A percentile compares a stretch with the other conserved stretches of the same genome.
Conservation (phyloP, 352 stramenopile species). For the Pythium volutum region DNA sequence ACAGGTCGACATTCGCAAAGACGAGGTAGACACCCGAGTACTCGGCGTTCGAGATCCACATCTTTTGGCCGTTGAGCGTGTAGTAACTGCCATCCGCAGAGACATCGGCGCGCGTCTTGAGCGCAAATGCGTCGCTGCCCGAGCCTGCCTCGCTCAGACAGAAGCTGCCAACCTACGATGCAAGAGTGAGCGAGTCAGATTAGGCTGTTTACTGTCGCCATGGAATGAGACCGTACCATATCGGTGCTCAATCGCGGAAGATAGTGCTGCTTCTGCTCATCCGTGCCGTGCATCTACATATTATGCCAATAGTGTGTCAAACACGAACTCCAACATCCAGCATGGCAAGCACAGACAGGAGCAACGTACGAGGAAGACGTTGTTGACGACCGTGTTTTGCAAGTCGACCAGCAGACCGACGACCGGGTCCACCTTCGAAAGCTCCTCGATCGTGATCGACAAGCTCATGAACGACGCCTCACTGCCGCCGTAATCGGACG, state of each 20-base stretch:
- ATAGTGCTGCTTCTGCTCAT: slow-evolving; percentile 88
- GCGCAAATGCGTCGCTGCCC: slow-evolving; percentile 95
- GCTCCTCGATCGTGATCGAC: slow-evolving; percentile 95
- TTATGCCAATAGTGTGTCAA: background rate
- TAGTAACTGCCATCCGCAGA: slow-evolving; percentile 92
- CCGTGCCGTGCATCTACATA: slow-evolving; percentile 54
- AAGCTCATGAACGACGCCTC: slow-evolving; percentile 94
- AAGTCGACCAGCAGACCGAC: slow-evolving; percentile 95
- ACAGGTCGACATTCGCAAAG: slow-evolving; percentile 93
- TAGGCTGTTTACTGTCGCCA: background rate
- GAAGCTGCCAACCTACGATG: slow-evolving; percentile 91
- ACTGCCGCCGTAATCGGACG: slow-evolving; percentile 88
- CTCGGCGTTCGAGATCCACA: slow-evolving; percentile 98
- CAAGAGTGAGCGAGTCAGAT: background rate
- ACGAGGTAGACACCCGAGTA: slow-evolving; percentile 95
- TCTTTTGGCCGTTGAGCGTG: slow-evolving; percentile 94
- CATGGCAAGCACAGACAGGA: background rate
- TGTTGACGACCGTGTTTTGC: slow-evolving; percentile 95
- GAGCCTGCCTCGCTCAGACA: slow-evolving; percentile 93
- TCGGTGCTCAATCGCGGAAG: slow-evolving; percentile 75
- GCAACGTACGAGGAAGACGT: slow-evolving; percentile 85
- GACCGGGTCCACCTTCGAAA: slow-evolving; percentile 94
- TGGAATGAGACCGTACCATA: slow-evolving; percentile 38
- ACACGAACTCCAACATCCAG: background rate
- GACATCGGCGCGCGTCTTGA: slow-evolving; percentile 90